A percentile compares a stretch with the other conserved stretches of the same genome.
Conservation (phyloP, 2,329 filamentous ascomycete species). For the Beauveria pseudobassiana region DNA sequence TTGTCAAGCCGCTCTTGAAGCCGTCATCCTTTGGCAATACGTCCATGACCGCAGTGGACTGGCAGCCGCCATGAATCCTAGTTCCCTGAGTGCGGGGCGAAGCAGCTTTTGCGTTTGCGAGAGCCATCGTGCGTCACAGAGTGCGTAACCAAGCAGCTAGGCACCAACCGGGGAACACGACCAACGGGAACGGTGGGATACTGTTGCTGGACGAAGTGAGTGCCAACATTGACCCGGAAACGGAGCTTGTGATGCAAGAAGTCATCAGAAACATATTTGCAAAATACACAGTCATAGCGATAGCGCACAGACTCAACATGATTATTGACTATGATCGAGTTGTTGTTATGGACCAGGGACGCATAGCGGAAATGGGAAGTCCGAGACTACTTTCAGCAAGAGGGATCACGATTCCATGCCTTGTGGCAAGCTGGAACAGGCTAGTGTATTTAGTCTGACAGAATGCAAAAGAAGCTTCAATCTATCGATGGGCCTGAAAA, state of each 20-base stretch:
- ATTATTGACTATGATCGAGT: conserved; percentile 7
- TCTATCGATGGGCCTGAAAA: too few relatives aligned
- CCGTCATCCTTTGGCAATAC: neutral
- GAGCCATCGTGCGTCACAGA: too few relatives aligned
- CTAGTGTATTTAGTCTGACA: too few relatives aligned
- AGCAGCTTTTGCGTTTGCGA: conserved; percentile 3
- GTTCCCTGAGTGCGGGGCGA: conserved; percentile 2
- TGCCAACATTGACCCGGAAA: conserved; percentile 2
- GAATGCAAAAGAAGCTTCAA: too few relatives aligned
- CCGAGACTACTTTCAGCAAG: neutral
- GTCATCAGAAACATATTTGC: neutral
- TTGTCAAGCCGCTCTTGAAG: neutral
- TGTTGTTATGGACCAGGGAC: conserved; percentile 5
- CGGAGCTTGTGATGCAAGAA: conserved; percentile 6
- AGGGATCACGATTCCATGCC: neutral
- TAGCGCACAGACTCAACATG: conserved; percentile 3
- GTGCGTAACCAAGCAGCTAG: too few relatives aligned
- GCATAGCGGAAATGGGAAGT: neutral
- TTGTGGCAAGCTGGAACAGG: neutral
- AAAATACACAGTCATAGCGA: conserved; percentile 3
- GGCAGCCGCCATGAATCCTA: neutral
- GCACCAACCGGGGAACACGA: too few relatives aligned
- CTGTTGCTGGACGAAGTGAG: conserved; percentile 10
- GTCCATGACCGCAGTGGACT: conserved; percentile 1
- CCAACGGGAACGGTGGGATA: neutral